These are phyloP conservation scores for Blastocystis sp. DNA, from an alignment of 352 stramenopile genomes.

Conservation along the genomic window DNA sequence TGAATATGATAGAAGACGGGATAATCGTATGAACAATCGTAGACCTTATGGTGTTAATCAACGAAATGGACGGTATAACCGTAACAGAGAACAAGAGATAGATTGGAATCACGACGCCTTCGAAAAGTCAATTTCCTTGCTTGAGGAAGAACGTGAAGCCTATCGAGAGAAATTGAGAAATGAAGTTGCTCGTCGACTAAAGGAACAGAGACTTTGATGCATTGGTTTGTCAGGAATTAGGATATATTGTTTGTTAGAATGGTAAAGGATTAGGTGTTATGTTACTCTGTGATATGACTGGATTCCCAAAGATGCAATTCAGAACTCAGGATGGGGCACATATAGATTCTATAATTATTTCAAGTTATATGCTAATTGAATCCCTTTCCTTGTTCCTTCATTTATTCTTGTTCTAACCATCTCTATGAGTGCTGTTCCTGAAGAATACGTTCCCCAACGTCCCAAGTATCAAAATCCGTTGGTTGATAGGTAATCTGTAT, in stretches of 20 bases:
- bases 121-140: neutral
- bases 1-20: neutral
- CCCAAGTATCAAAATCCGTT: conserved; percentile 65
- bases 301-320: neutral
- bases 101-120: conserved; percentile 46
- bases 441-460: conserved; percentile 54
- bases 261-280: neutral
- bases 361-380: no score
- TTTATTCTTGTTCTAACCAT: neutral
- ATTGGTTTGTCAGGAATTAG: no score
- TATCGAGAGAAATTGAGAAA: conserved; percentile 24
- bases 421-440: conserved; percentile 38
- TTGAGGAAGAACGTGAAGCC: neutral
- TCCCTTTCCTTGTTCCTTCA: neutral
- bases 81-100: neutral
- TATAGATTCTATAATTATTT: neutral
- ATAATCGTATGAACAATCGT: neutral
- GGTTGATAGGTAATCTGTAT: conserved; percentile 28
- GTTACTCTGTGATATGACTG: neutral
- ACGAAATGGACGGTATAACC: neutral
- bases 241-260: neutral
- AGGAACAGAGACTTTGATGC: neutral
- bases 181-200: neutral
- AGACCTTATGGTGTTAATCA: neutral
- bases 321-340: neutral